These are phyloP conservation scores for Kwoniella shandongensis DNA, from an alignment of 768 basidiomycete species.

Conservation along the genomic window DNA sequence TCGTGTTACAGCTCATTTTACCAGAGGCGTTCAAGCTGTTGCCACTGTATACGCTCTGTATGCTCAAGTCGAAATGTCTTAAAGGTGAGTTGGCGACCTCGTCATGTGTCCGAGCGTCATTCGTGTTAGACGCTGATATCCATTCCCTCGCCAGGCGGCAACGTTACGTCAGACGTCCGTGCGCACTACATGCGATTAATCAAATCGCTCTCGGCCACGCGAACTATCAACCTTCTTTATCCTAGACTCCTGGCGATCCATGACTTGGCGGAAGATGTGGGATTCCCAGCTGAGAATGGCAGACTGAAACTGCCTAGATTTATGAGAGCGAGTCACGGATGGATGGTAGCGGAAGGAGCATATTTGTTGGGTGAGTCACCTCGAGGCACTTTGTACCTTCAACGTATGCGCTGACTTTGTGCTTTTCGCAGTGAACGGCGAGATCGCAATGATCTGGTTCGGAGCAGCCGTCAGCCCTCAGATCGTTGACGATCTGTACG, in stretches of 20 bases:
- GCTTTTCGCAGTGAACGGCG: conserved; percentile 71
- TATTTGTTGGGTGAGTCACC: conserved; percentile 76
- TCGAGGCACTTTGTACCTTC: too few relatives aligned
- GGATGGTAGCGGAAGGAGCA: conserved; percentile 87
- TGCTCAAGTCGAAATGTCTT: conserved; percentile 86
- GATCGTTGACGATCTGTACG: conserved; percentile 78
- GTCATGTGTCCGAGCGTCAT: background rate
- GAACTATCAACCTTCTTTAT: conserved; percentile 76
- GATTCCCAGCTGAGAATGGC: conserved; percentile 61
- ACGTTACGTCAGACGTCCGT: conserved; percentile 90
- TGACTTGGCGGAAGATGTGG: conserved; percentile 70
- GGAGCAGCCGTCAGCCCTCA: conserved; percentile 79
- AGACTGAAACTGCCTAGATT: conserved; percentile 67
- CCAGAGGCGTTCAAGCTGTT: conserved; percentile 89
- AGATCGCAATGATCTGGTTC: conserved; percentile 84
- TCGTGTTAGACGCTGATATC: background rate
- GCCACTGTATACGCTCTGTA: conserved; percentile 74
- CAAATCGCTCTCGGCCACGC: conserved; percentile 67
- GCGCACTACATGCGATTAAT: conserved; percentile 79
- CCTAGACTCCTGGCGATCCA: conserved; percentile 86
- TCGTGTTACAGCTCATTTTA: conserved; percentile 79
- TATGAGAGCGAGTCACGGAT: conserved; percentile 77
- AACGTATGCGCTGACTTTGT: background rate
- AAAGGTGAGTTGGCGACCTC: conserved; percentile 63
- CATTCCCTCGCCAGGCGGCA: conserved; percentile 61